Conservation (phyloP, 1,284 basidiomycete genomes). For the Pyrrhoderma noxium region DNA sequence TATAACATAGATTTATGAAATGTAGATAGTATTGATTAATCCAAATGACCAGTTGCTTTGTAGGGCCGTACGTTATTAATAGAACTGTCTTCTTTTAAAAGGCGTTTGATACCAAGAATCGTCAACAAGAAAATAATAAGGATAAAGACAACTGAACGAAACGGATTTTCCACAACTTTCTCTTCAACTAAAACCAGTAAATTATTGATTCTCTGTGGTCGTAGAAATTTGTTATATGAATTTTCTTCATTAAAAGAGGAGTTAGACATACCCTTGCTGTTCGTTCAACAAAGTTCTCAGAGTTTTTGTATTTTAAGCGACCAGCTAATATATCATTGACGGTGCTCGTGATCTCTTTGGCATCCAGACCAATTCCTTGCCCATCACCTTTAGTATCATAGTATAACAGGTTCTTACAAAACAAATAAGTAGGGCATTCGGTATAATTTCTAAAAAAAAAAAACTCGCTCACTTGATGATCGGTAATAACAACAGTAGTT, state of each 20-base stretch:
- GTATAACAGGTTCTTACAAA: constrained; percentile 56
- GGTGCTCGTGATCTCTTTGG: constrained; percentile 56
- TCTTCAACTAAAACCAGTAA: constrained; percentile 8
- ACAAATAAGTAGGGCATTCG: background rate
- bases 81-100: constrained; percentile 7
- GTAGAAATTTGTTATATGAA: background rate
- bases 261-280: constrained; percentile 48
- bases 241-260: background rate
- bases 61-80: no score
- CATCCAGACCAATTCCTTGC: constrained; percentile 46
- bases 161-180: constrained; percentile 15
- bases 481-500: constrained; percentile 64
- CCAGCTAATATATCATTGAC: constrained; percentile 62
- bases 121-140: constrained; percentile 8
- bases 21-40: no score
- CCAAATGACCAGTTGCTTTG: no score
- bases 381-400: constrained; percentile 51
- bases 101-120: constrained; percentile 6
- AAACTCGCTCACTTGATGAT: constrained; percentile 69
- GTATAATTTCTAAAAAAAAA: no score
- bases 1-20: no score
- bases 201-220: constrained; percentile 10
- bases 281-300: constrained; percentile 64
- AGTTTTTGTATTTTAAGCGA: constrained; percentile 51
- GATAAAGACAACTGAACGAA: constrained; percentile 15